Conservation (phyloP, 169 alveolate species). For the Eimeria falciformis region DNA sequence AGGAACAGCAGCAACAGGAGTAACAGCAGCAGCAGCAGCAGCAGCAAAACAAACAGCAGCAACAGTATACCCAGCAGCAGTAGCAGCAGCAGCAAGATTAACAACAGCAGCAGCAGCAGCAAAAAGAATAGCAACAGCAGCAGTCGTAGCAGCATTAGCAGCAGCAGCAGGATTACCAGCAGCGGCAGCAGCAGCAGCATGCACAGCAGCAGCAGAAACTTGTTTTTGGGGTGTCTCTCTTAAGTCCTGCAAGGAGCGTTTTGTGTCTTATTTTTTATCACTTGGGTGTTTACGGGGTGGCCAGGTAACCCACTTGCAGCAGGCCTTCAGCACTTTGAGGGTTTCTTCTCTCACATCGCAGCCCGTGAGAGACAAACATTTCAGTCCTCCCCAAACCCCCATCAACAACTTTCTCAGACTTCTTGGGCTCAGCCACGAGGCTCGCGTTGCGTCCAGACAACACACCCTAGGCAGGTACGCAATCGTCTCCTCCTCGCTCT, state of each 20-base stretch:
- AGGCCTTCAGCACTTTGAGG: not conserved
- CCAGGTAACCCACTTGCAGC: no score
- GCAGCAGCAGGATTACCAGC: no score
- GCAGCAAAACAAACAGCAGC: no score
- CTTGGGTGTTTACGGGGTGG: no score
- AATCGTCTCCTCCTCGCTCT: not conserved
- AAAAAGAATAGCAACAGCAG: no score
- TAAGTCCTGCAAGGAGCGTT: conserved; percentile 23
- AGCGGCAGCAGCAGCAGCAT: no score
- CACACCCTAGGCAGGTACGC: not conserved
- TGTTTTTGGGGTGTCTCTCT: not conserved
- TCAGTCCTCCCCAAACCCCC: conserved; percentile 7
- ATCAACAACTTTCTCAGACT: not conserved
- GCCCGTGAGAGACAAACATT: conserved; percentile 3
- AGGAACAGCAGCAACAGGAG: not conserved
- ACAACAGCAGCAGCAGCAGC: no score
- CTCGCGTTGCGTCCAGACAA: conserved; percentile 83
- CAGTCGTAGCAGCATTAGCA: no score
- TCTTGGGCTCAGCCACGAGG: conserved; percentile 84
- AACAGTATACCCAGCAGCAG: no score
- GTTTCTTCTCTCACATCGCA: conserved; percentile 2
- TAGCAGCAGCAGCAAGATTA: no score
- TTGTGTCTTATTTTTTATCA: not conserved
- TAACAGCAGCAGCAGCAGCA: not conserved
- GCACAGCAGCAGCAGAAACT: not conserved